Percentiles rank a stretch among this genome's conserved stretches.
Evolutionary conservation across 495 filamentous ascomycete genomes (phyloP).

Genomic region (Collariella sp.): DNA sequence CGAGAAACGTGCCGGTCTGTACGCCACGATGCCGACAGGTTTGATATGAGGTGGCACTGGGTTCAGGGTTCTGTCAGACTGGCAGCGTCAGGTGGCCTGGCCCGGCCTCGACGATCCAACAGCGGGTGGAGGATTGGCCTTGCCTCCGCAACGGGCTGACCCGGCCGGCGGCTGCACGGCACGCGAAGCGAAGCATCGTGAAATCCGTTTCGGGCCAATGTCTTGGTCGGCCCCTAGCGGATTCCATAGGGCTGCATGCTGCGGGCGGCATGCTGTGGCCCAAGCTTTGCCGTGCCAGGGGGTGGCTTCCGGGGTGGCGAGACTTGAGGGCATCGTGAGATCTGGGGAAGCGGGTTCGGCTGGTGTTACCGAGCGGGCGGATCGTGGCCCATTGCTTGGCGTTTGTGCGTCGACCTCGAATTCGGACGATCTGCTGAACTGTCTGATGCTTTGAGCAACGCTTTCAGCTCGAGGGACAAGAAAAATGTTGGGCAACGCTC

Average conservation of each 20-base stretch:
- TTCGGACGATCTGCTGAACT: no score
- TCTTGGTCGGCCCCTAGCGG: not conserved
- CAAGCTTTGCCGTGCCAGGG: slow-evolving; percentile 6
- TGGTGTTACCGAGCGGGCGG: slow-evolving; percentile 8
- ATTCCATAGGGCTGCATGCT: slow-evolving; percentile 8
- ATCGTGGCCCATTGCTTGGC: no score
- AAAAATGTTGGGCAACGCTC: no score
- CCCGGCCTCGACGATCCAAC: not conserved
- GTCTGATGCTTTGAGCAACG: no score
- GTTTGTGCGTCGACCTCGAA: no score
- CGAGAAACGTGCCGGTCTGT: no score
- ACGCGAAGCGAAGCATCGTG: slow-evolving; percentile 4
- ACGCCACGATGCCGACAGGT: no score
- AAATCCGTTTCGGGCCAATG: not conserved
- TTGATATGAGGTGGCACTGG: no score
- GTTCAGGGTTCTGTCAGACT: no score
- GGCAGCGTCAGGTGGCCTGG: no score
- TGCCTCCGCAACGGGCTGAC: no score
- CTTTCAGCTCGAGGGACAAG: no score
- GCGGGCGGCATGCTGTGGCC: not conserved
- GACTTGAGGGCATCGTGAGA: slow-evolving; percentile 18
- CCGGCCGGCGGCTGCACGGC: not conserved
- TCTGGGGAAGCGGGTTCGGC: slow-evolving; percentile 1
- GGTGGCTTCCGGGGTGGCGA: slow-evolving; percentile 7
- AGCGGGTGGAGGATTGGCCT: not conserved